phyloP scores from a whole-genome alignment of 768 basidiomycete genomes.

The Boletus vermiculosoides region DNA sequence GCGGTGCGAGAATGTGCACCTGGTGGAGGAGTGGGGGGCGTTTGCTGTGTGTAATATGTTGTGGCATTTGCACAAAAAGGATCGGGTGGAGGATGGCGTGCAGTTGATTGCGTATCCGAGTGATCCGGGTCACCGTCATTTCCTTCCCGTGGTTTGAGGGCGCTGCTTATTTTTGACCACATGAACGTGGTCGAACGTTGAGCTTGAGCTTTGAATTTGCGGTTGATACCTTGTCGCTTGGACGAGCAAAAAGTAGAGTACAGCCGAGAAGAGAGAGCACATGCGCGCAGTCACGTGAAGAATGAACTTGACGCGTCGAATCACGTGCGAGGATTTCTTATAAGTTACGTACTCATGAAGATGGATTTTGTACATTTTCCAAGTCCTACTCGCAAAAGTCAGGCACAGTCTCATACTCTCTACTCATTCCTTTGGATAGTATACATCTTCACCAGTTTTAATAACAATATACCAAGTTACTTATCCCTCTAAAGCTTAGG shows the following conservation, averaged over 20 bases:
- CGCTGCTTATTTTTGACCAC: slow-evolving; percentile 64
- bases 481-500: slow-evolving; percentile 28
- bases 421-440: slow-evolving; percentile 6
- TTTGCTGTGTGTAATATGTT: slow-evolving; percentile 76
- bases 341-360: too few species aligned
- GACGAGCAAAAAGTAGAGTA: background rate
- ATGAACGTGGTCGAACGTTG: slow-evolving; percentile 31
- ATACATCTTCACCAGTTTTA: slow-evolving; percentile 7
- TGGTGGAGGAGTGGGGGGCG: slow-evolving; percentile 62
- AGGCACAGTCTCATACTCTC: background rate
- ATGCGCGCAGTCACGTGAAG: slow-evolving; percentile 26
- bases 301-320: slow-evolving; percentile 27
- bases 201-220: background rate
- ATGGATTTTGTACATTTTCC: background rate
- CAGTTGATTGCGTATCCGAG: slow-evolving; percentile 26
- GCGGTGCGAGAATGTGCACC: slow-evolving; percentile 54
- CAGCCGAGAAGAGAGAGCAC: too few species aligned
- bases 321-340: slow-evolving; percentile 23
- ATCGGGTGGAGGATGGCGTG: slow-evolving; percentile 51
- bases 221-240: background rate
- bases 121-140: slow-evolving; percentile 21
- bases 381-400: background rate
- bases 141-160: slow-evolving; percentile 45
- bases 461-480: background rate
- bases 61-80: slow-evolving; percentile 72